phyloP scores from a whole-genome alignment of 306 rosid genomes.

The Castanopsis chinensis region DNA sequence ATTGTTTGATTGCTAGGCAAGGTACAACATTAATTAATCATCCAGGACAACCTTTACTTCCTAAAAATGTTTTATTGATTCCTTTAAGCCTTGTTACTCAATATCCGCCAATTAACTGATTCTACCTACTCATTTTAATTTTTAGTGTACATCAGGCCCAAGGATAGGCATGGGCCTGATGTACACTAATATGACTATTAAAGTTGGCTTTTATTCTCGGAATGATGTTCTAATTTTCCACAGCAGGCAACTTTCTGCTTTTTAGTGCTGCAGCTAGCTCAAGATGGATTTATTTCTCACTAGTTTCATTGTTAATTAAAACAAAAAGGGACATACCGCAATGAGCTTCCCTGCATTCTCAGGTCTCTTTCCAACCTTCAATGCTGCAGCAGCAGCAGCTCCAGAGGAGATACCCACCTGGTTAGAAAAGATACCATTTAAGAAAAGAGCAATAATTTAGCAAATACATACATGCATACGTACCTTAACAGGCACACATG shows the following conservation, averaged over 20 bases:
- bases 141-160: too few relatives aligned
- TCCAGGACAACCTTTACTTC: neutral
- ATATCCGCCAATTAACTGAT: neutral
- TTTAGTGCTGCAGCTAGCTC: neutral
- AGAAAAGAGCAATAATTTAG: slow-evolving; percentile 15
- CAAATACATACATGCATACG: neutral
- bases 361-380: slow-evolving; percentile 86
- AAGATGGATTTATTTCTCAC: neutral
- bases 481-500: neutral
- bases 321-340: slow-evolving; percentile 47
- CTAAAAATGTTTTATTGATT: neutral
- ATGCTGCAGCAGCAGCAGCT: slow-evolving; percentile 93
- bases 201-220: neutral
- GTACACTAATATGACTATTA: neutral
- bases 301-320: neutral
- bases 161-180: too few relatives aligned
- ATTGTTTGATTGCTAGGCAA: neutral
- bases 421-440: slow-evolving; percentile 29
- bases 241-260: neutral
- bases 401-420: slow-evolving; percentile 99
- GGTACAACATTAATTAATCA: neutral
- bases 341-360: slow-evolving; percentile 96
- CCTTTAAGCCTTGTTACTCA: neutral
- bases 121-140: neutral
- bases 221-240: neutral